Conservation (phyloP, 768 basidiomycete species). For the Collybiopsis confluens region DNA sequence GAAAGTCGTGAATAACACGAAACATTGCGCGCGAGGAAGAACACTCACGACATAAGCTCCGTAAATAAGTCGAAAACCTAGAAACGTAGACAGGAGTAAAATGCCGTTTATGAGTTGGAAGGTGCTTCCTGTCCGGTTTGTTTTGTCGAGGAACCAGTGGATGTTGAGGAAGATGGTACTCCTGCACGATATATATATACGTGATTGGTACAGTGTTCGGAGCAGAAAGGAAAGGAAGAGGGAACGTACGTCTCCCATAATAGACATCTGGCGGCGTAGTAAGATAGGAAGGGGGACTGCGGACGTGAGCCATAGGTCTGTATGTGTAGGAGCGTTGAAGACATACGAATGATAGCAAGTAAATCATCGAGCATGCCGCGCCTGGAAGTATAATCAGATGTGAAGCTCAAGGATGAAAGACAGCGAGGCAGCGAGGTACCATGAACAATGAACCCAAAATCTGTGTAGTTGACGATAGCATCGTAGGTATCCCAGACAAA, state of each 20-base stretch:
- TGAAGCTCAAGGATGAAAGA: background rate
- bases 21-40: background rate
- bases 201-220: too few relatives aligned
- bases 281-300: conserved; percentile 73
- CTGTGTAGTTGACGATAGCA: conserved; percentile 61
- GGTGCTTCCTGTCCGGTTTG: conserved; percentile 60
- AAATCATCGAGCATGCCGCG: conserved; percentile 60
- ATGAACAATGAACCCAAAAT: conserved; percentile 74
- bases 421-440: conserved; percentile 36
- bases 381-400: conserved; percentile 28
- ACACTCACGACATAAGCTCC: conserved; percentile 51
- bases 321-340: conserved; percentile 8
- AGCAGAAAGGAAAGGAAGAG: conserved; percentile 2
- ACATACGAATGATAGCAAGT: conserved; percentile 67
- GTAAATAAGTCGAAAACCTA: conserved; percentile 65
- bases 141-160: conserved; percentile 84
- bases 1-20: background rate
- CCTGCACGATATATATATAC: conserved; percentile 33
- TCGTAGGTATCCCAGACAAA: conserved; percentile 86
- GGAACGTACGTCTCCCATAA: conserved; percentile 71
- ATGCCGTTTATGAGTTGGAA: conserved; percentile 72
- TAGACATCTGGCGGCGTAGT: conserved; percentile 73
- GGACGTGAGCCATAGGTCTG: background rate
- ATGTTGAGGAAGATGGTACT: conserved; percentile 87
- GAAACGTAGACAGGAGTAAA: conserved; percentile 63